A percentile compares a stretch with the other conserved stretches of the same genome.
These are phyloP conservation scores for Claviceps maximensis DNA, from an alignment of 2,329 filamentous ascomycete genomes.

Conservation along the genomic window DNA sequence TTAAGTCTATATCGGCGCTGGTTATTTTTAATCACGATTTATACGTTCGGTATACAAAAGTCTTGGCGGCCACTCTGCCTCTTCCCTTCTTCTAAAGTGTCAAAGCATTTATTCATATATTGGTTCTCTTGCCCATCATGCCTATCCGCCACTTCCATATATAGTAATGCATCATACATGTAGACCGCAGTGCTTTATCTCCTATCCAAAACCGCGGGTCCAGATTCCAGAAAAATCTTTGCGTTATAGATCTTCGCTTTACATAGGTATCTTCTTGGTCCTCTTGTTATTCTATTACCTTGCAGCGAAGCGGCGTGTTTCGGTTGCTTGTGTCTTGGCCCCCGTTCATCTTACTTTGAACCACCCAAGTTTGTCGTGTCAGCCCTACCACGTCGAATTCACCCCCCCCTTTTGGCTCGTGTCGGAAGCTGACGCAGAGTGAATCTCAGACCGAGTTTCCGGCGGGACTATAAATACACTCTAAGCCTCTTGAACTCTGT, in stretches of 20 bases:
- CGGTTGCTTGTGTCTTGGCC: background rate
- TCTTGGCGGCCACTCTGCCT: background rate
- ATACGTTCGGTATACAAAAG: background rate
- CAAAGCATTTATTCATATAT: constrained; percentile 1
- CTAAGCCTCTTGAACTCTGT: background rate
- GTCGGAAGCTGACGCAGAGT: background rate
- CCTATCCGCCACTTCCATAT: background rate
- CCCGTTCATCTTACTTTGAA: constrained; percentile 1
- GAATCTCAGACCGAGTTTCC: background rate
- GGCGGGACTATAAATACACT: background rate
- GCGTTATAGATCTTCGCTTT: background rate
- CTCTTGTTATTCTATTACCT: background rate
- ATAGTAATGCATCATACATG: background rate
- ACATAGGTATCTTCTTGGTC: background rate
- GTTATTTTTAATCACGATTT: background rate
- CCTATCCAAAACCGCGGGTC: background rate
- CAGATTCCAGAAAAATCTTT: constrained; percentile 3
- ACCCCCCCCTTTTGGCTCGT: background rate
- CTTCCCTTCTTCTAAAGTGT: background rate
- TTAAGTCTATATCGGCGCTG: background rate
- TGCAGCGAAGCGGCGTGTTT: background rate
- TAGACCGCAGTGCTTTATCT: background rate
- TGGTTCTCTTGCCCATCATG: background rate
- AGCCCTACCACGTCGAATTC: constrained; percentile 3
- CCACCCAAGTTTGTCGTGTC: constrained; percentile 1